Conservation (phyloP, 352 stramenopile species). For the Poterioochromonas sp. region DNA sequence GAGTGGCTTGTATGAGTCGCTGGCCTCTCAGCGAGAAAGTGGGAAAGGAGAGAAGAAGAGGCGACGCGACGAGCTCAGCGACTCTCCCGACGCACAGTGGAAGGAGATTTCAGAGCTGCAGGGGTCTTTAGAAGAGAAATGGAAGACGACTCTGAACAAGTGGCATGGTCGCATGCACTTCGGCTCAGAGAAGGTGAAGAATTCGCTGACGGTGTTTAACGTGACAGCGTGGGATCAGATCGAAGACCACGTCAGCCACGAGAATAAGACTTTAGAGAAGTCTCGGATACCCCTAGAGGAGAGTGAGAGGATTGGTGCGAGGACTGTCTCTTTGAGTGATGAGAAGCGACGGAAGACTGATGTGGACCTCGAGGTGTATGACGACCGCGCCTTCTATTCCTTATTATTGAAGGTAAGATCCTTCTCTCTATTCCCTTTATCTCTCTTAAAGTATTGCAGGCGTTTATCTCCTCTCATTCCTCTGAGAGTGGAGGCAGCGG, state of each 20-base stretch:
- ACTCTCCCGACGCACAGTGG: not conserved
- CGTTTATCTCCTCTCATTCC: not conserved
- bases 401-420: constrained; percentile 6
- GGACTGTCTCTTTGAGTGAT: not conserved
- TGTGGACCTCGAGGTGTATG: constrained; percentile 5
- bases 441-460: not conserved
- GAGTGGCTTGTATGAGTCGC: no score
- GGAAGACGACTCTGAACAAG: not conserved
- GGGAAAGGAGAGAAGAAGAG: not conserved
- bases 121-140: not conserved
- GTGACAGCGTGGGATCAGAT: not conserved
- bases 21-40: no score
- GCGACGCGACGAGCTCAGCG: not conserved
- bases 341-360: not conserved
- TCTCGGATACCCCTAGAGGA: not conserved
- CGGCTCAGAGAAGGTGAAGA: not conserved
- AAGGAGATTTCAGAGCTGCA: not conserved
- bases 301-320: not conserved
- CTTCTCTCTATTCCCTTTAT: not conserved
- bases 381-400: constrained; percentile 20
- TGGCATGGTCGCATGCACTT: not conserved
- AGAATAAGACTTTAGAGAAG: constrained; percentile 5
- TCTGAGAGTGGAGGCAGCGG: not conserved
- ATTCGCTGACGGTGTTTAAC: constrained; percentile 24
- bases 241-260: not conserved